Base-by-base conservation (phyloP, 2,329 filamentous ascomycete species). In the Botrytis galanthina region DNA sequence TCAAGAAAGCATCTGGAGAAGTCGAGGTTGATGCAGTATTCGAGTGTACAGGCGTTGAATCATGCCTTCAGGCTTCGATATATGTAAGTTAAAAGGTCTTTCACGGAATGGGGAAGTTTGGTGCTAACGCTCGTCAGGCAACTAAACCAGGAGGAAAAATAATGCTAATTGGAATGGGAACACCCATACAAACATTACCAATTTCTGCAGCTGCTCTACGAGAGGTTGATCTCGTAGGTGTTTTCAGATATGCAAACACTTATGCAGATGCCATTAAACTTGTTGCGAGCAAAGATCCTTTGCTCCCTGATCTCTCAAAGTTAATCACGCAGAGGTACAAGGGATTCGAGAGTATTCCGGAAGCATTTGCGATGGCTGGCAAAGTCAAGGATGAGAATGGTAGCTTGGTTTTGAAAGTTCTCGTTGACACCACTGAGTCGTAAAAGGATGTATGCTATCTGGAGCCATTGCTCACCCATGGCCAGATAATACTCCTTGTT, bases 241-340 rank as follows among this genome's bases (percentile, higher is more conserved):
- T 93, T 54, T 94, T 94, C 83, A 87, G 92, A 68, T 94, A 94
- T 78, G 91, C 91, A 32, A 92, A 93, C 81, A 93, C 91, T 0
- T 98, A 95, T 93, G 94, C 94, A 44, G 90, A 94, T 75, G 96
- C 96, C 54, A 98, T 98, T 77, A 89, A 94, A 69, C 85, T 98
- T 76, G 88, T 98, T 39, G 89, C 93, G 84, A 94, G 91, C 81
- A 92, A 92, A 1, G 89, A 80, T 37, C 76, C 79, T 9, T 68
- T 79, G 22, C 77, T 98, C 4, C 88, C 98, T 78, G 90, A 97
- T 82, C 84, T 98, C 78, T 87, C 87, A 75, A 92, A 89, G 82
- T 84, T 99, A 74, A 93, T 98, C 57, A 98, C 95, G 66, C 95
- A 98, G 84, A 87, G 93, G 35, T 98, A 92, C 84, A 78, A 78